Base-by-base conservation (phyloP, 2,329 filamentous ascomycete species). In the Cordyceps tenuipes region DNA sequence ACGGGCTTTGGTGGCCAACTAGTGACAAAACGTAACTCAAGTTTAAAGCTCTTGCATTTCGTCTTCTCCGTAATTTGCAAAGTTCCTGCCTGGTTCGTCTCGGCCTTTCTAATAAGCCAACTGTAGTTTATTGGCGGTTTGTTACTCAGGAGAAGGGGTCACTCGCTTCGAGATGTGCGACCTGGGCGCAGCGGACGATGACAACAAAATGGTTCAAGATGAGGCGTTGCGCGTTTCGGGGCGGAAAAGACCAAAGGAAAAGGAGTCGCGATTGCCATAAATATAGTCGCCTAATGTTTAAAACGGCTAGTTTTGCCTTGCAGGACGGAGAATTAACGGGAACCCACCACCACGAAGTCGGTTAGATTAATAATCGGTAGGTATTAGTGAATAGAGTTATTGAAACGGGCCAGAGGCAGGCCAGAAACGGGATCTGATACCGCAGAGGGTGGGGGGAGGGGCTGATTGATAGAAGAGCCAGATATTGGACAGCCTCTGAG, bases 171-270 rank as follows among this genome's bases (percentile, higher is more conserved):
- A 57, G 54, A 57, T 44, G 29, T 29, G 29, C n/a, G 26, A 49
- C 54, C 54, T 57, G 54, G 29, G 44, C 44, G 48, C 54, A 57
- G 41, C 41, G 15, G 23, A 13, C 26, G 21, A 44, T 29, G 19
- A 19, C 44, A 19, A 57, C 41, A 19, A 19, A 13, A 29, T 29
- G 9, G 34, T 49, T n/a, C 54, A 31, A 49, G 44, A 57, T 41
- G 44, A 41, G 44, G 54, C 54, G 31, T 19, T 49, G 19, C 44
- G 19, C 19, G 54, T 57, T 57, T 57, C 54, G 54, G 43, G 29
- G 4, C 23, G 23, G 9, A 10, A 10, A 36, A 36, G 34, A 36
- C 34, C 7, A 36, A 36, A 36, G 13, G 8, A 36, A 36, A 13
- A 36, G 34, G 5, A 29, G 29, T 6, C 29, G 12, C 34, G 12